phyloP scores from a whole-genome alignment of 2,329 filamentous ascomycete genomes.

The Claviceps quebecensis region DNA sequence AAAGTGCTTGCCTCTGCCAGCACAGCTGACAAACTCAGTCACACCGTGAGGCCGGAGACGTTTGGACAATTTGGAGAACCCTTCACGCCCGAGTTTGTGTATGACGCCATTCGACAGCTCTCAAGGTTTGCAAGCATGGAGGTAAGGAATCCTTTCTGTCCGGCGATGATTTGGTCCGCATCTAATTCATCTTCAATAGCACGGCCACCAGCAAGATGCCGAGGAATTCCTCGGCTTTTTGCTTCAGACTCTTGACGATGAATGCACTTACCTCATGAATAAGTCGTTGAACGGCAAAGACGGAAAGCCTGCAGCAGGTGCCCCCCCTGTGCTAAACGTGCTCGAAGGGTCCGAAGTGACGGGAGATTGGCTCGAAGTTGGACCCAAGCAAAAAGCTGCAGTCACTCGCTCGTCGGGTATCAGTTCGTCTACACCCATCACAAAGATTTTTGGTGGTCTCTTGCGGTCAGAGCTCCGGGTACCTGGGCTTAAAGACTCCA shows the following conservation, averaged over 20 bases:
- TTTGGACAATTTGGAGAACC: constrained; percentile 82
- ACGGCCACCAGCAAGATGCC: constrained; percentile 93
- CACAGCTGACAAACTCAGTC: constrained; percentile 58
- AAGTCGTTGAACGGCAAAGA: constrained; percentile 27
- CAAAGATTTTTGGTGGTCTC: constrained; percentile 87
- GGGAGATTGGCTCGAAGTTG: constrained; percentile 77
- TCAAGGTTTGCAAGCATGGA: constrained; percentile 87
- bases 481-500: constrained; percentile 74
- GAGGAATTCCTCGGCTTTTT: constrained; percentile 94
- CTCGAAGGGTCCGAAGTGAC: constrained; percentile 19
- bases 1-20: constrained; percentile 67
- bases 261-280: constrained; percentile 64
- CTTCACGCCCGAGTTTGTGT: constrained; percentile 89
- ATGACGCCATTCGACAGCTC: constrained; percentile 76
- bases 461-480: constrained; percentile 80
- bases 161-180: not conserved
- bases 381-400: constrained; percentile 75
- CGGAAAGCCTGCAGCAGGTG: constrained; percentile 19
- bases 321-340: constrained; percentile 15
- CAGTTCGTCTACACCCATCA: constrained; percentile 65
- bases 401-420: constrained; percentile 77
- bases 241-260: constrained; percentile 82
- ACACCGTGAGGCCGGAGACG: constrained; percentile 65
- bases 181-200: constrained; percentile 30
- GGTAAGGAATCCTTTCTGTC: constrained; percentile 31